Base-by-base conservation (phyloP, 768 basidiomycete genomes). In the Tylopilus sp. region DNA sequence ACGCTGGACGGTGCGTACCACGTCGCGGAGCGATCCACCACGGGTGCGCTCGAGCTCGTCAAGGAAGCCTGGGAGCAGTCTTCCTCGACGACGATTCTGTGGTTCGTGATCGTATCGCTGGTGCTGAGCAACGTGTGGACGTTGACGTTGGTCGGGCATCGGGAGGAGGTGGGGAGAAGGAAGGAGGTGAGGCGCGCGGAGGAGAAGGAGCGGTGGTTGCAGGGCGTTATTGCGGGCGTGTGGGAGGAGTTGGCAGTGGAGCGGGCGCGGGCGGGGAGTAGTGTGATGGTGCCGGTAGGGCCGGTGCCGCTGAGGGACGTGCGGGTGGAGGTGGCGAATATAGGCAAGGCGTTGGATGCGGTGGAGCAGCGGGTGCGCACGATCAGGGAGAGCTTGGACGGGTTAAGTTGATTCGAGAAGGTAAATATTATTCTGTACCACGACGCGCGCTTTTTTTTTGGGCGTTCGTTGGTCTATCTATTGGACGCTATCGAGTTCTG, bases 61-160 rank as follows among this genome's bases (percentile, higher is more conserved):
- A 73, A 70, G 47, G 91, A 93, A 61, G 83, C 82, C 0, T 88
- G 86, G 88, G 88, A 90, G 48, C 81, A 88, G 60, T 84, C 83
- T 12, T 79, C 84, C 28, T 76, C 79, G 52, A 86, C 82, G 60
- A 82, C 82, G 62, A 83, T 87, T 48, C 72, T 92, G 56, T 86
- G 80, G 62, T 79, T 86, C 58, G 75, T 90, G 50, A 88, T 94
- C 65, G 77, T 82, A 43, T 61, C 80, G 31, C 71, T 95, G 57
- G 79, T 94, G 54, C 52, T 90, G 38, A 88, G 84, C 58, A 95
- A 95, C 61, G 39, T 91, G n/a, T 84, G 72, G 90, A 86, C 84
- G 57, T 56, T 75, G 69, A 69, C 57, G 70, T 70, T 65, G 71
- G 74, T 74, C 53, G 79, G 72, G 59, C 68, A 69, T 66, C 75